phyloP scores from a whole-genome alignment of 805 yeast species.

The Torulaspora microellipsoides region DNA sequence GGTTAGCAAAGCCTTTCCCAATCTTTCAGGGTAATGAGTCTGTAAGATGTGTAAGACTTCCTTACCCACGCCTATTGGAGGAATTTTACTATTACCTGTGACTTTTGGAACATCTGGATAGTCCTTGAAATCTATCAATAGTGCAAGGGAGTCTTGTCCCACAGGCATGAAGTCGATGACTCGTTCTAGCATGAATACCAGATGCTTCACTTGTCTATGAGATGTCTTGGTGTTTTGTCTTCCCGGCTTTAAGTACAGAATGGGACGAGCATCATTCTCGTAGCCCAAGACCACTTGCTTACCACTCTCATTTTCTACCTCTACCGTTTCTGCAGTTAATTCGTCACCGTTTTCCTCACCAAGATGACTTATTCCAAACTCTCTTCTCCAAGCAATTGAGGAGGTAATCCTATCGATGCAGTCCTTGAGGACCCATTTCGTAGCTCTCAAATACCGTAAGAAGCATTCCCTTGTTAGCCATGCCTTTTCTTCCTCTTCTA shows the following conservation, averaged over 20 bases:
- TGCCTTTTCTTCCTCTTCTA: constrained; percentile 58
- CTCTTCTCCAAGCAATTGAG: constrained; percentile 90
- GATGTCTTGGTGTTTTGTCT: constrained; percentile 92
- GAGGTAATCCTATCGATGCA: constrained; percentile 71
- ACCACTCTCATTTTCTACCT: constrained; percentile 81
- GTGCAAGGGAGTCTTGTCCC: constrained; percentile 91
- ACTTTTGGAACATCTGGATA: constrained; percentile 52
- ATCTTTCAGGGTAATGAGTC: constrained; percentile 95
- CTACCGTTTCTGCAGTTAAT: constrained; percentile 52
- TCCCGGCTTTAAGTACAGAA: constrained; percentile 88
- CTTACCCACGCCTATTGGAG: constrained; percentile 84
- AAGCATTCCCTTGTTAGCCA: constrained; percentile 95
- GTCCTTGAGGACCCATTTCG: constrained; percentile 76
- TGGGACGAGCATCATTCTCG: constrained; percentile 87
- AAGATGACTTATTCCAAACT: constrained; percentile 62
- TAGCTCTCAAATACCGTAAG: constrained; percentile 84
- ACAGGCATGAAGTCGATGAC: constrained; percentile 94
- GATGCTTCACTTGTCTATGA: constrained; percentile 89
- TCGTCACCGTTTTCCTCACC: constrained; percentile 43
- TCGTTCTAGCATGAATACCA: constrained; percentile 87
- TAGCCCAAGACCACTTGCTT: constrained; percentile 88
- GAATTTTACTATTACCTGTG: constrained; percentile 62
- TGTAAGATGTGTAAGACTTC: constrained; percentile 91
- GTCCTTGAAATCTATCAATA: constrained; percentile 87
- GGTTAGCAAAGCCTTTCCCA: constrained; percentile 87